Evolutionary conservation across 192 early-diverging fungal species (phyloP), one percentile per base, ranked within the genome.

Genomic region (Coemansia sp.): DNA sequence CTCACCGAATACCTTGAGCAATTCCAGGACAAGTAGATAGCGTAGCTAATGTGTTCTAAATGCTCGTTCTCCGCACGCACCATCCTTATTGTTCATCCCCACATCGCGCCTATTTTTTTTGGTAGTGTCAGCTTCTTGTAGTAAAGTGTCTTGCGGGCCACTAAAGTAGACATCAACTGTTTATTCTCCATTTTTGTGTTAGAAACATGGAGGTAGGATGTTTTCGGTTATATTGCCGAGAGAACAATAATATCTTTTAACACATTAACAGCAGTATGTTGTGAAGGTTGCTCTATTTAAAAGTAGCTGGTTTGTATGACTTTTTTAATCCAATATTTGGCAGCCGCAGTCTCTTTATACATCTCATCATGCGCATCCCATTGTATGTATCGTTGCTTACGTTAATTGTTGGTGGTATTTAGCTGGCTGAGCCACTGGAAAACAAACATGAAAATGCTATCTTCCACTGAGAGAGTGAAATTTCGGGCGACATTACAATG

Each of bases 1-100:
- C 67, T 82, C 3, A 70, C 74, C 1, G 80, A 76, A 23, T 82
- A 82, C 44, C 44, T 82, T 54, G 70, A 76, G 22, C 73, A 82
- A 52, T 67, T 82, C 52, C 74, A 77, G 56, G 74, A 82, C 28
- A 67, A 65, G 34, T 82, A 73, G 55, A 18, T 16, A 10, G 22
- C 22, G 22, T 26, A 22, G 22, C 3, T 44, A 44, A 16, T 16
- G 8, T 14, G 21, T 5, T 7, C 7, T 7, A 22, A 19, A 52
- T 26, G 22, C 18, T 1, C 23, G 22, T 26, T 26, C 22, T 21
- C 50, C 50, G 14, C 50, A 26, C 22, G 12, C 38, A 44, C 38
- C 4, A 44, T 44, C 12, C 38, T 44, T 44, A 38, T 38, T 38
- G 34, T 38, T 4, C 34, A 38, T 38, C 10, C 10, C 9, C 38